phyloP scores from a whole-genome alignment of 202 grass and related monocot genomes.

The Carex arenaria region DNA sequence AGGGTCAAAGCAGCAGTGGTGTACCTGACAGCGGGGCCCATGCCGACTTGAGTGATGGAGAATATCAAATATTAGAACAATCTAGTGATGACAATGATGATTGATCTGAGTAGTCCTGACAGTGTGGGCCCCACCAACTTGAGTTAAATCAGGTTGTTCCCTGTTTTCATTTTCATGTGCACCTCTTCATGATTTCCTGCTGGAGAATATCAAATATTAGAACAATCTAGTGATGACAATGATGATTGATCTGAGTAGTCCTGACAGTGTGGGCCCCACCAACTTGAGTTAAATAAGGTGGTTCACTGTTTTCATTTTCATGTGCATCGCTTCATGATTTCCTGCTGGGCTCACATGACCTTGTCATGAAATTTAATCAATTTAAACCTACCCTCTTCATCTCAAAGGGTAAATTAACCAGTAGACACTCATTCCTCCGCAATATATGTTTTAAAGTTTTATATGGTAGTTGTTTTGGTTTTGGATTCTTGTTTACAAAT shows the following conservation, averaged over 20 bases:
- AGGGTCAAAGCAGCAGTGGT: constrained; percentile 28
- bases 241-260: neutral
- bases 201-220: constrained; percentile 65
- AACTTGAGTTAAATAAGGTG: neutral
- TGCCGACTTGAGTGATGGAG: constrained; percentile 47
- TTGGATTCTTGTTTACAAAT: no score
- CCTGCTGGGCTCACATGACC: neutral
- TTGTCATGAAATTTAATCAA: neutral
- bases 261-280: neutral
- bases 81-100: constrained; percentile 44
- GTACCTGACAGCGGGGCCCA: constrained; percentile 17
- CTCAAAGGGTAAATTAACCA: neutral
- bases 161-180: neutral
- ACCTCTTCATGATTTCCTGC: neutral
- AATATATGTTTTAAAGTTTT: neutral
- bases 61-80: constrained; percentile 67
- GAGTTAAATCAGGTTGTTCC: neutral
- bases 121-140: neutral
- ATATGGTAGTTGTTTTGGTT: neutral
- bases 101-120: neutral
- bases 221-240: constrained; percentile 50
- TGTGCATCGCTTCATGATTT: neutral
- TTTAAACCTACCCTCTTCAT: neutral
- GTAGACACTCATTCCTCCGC: neutral
- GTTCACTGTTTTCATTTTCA: neutral